Evolutionary conservation across 257 asterid genomes (phyloP).

Genomic region (Solanum pinnatisectum): DNA sequence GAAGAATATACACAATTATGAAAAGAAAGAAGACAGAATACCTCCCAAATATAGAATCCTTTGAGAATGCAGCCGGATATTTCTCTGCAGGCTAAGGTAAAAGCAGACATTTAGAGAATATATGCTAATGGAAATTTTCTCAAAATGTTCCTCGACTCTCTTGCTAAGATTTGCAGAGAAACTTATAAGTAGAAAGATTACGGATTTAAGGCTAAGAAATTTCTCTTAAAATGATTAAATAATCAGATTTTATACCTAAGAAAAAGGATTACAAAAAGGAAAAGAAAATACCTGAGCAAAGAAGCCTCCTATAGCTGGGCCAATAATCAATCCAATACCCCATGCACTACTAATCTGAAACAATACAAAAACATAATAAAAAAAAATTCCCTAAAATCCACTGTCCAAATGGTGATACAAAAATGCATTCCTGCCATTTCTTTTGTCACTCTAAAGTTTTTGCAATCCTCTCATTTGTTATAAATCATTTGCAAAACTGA

Average conservation of each 20-base stretch:
- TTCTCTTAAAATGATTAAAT: neutral
- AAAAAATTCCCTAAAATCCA: neutral
- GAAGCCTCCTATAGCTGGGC: slow-evolving; percentile 73
- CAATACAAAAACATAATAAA: neutral
- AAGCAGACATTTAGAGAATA: neutral
- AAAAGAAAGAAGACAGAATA: neutral
- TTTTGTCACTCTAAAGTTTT: neutral
- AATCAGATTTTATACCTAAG: neutral
- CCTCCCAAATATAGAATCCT: neutral
- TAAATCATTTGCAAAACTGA: neutral
- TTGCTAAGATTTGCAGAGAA: neutral
- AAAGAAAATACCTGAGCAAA: slow-evolving; percentile 55
- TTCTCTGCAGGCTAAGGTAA: neutral
- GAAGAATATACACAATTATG: neutral
- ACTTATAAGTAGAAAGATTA: neutral
- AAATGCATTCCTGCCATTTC: neutral
- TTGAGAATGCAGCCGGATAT: neutral
- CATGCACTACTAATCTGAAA: slow-evolving; percentile 63
- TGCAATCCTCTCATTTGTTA: neutral
- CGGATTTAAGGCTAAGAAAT: neutral
- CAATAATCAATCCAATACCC: slow-evolving; percentile 65
- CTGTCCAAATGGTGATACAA: neutral
- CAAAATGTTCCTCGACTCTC: neutral
- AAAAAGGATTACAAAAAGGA: neutral
- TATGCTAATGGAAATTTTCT: neutral